Evolutionary conservation across 2,329 filamentous ascomycete genomes (phyloP).

Genomic region (Diplocarpon mali): DNA sequence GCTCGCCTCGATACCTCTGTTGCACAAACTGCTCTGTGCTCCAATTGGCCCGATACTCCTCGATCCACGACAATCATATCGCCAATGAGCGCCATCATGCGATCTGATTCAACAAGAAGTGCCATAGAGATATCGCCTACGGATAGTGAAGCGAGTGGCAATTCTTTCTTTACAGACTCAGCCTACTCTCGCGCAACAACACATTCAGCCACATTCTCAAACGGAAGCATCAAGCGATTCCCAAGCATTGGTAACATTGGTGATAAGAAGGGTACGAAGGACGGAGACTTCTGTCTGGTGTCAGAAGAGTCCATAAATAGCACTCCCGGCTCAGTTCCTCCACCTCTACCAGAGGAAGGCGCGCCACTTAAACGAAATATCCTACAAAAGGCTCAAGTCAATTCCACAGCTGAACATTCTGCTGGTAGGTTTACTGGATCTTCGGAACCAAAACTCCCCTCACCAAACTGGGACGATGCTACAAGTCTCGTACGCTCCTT

Average conservation of each 20-base stretch:
- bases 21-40: conserved; percentile 3
- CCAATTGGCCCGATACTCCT: conserved; percentile 4
- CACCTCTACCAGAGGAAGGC: neutral
- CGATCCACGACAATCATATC: conserved; percentile 10
- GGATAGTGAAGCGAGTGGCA: conserved; percentile 16
- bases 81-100: conserved; percentile 12
- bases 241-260: conserved; percentile 6
- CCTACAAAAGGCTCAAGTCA: neutral
- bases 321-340: neutral
- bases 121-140: conserved; percentile 14
- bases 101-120: neutral
- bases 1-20: conserved; percentile 9
- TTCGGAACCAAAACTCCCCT: conserved; percentile 6
- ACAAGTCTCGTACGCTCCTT: conserved; percentile 16
- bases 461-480: conserved; percentile 15
- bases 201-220: conserved; percentile 6
- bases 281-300: conserved; percentile 4
- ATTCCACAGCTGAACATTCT: conserved; percentile 6
- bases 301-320: conserved; percentile 8
- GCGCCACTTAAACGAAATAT: neutral
- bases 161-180: conserved; percentile 18
- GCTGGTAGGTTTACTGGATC: conserved; percentile 13
- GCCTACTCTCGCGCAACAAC: conserved; percentile 20
- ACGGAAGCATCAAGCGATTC: conserved; percentile 7
- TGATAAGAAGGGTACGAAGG: conserved; percentile 10